These are phyloP conservation scores for Phytophthora agathidicida DNA, from an alignment of 352 stramenopile genomes.

Conservation along the genomic window DNA sequence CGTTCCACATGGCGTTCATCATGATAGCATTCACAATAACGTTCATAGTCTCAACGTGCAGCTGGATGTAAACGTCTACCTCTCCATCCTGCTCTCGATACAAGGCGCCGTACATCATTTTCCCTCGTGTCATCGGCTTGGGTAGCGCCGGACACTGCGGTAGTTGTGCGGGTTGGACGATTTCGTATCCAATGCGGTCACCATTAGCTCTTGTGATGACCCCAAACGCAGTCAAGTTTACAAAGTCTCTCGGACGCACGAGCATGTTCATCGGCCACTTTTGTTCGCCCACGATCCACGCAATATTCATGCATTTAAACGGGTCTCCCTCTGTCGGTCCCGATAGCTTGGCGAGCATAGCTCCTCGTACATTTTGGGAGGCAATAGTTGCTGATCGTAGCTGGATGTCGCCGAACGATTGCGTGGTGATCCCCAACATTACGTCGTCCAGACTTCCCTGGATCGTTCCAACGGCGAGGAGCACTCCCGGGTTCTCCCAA, in stretches of 20 bases:
- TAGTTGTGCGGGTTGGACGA: slow-evolving; percentile 51
- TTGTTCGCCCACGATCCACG: slow-evolving; percentile 53
- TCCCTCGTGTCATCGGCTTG: slow-evolving; percentile 17
- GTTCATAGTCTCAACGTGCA: slow-evolving; percentile 22
- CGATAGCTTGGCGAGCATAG: slow-evolving; percentile 52
- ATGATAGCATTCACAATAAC: slow-evolving; percentile 13
- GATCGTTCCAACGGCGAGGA: slow-evolving; percentile 26
- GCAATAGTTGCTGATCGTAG: slow-evolving; percentile 18
- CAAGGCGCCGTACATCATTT: slow-evolving; percentile 27
- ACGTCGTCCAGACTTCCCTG: slow-evolving; percentile 22
- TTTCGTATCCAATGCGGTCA: slow-evolving; percentile 48
- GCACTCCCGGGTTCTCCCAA: slow-evolving; percentile 16
- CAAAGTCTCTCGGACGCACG: slow-evolving; percentile 55
- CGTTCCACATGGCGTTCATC: slow-evolving; percentile 20
- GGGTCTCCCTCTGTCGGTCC: slow-evolving; percentile 47
- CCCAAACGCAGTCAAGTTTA: slow-evolving; percentile 52
- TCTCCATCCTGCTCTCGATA: slow-evolving; percentile 21
- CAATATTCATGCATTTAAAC: slow-evolving; percentile 50
- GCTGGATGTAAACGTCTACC: slow-evolving; percentile 28
- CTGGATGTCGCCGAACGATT: slow-evolving; percentile 15
- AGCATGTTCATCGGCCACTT: slow-evolving; percentile 35
- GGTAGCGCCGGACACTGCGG: slow-evolving; percentile 17
- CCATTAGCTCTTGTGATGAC: slow-evolving; percentile 31
- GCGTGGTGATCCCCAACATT: slow-evolving; percentile 25
- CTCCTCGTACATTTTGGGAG: slow-evolving; percentile 24